Evolutionary conservation across 495 filamentous ascomycete species (phyloP), one percentile per base, ranked within the genome.

Genomic region (Apiosordaria backusii): DNA sequence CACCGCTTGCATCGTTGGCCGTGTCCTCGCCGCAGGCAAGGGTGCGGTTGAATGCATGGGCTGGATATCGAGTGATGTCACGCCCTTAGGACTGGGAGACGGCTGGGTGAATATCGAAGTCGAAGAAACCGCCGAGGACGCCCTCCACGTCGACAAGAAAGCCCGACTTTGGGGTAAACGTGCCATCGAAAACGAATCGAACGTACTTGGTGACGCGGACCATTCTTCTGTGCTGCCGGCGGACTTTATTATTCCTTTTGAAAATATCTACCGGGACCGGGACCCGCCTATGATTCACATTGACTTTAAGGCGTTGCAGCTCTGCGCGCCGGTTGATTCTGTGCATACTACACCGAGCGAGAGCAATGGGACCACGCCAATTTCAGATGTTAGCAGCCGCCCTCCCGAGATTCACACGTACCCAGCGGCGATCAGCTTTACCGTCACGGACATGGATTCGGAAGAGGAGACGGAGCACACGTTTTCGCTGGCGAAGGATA

Each of bases 31-130:
- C 64, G 85, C 87, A 40, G 75, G 85, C 10, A 80, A 84, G 25
- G 88, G 85, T 9, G 84, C 88, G 19, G 83, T 81, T n/a, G 89
- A 90, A 66, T 92, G 89, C 67, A 89, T 92, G 86, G 89, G 89
- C 1, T 94, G 91, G 91, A 82, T 92, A 19, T 86, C 86, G 19
- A 86, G 85, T 58, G 77, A 84, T 24, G 75, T 87, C 5, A 67
- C 82, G 7, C 88, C 88, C 4, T 75, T 79, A 54, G 75, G 75
- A 3, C 65, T 85, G 23, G 74, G 73, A 3, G 80, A 89, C 65
- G 88, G 87, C 10, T 93, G 90, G 90, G 79, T 91, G 35, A 83
- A 87, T 62, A 76, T 91, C 27, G 73, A 79, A 16, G 81, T 81
- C 16, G 75, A 85, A 27, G 79, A 84, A 19, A 58, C 61, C 24